Conservation (phyloP, 352 stramenopile genomes). For the Pythium coloratum region DNA sequence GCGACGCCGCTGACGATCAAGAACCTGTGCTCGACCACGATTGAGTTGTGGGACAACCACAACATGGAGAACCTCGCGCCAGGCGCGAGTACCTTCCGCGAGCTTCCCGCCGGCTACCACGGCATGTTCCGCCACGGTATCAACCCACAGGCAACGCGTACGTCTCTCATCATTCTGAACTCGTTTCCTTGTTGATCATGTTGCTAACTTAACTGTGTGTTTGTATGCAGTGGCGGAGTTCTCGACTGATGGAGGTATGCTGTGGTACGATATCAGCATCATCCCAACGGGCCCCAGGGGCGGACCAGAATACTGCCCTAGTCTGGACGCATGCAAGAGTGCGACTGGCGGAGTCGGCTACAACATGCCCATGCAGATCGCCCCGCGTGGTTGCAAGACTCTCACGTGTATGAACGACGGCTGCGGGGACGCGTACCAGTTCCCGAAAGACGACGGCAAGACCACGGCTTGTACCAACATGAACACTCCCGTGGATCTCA, state of each 20-base stretch:
- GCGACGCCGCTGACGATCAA: conserved; percentile 39
- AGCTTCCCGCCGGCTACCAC: conserved; percentile 13
- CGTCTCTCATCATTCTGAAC: conserved; percentile 5
- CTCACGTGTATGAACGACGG: conserved; percentile 57
- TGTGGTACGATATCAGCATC: conserved; percentile 81
- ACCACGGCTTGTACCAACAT: conserved; percentile 48
- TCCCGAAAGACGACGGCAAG: conserved; percentile 69
- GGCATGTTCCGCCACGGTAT: conserved; percentile 49
- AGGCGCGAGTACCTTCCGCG: conserved; percentile 36
- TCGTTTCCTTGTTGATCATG: not conserved
- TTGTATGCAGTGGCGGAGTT: conserved; percentile 59
- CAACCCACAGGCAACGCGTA: conserved; percentile 44
- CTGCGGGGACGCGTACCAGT: conserved; percentile 68
- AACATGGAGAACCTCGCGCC: conserved; percentile 36
- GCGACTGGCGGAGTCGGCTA: conserved; percentile 60
- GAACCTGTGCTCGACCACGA: conserved; percentile 46
- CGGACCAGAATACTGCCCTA: conserved; percentile 53
- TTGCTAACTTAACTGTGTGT: not conserved
- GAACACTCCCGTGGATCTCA: conserved; percentile 42
- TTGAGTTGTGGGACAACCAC: conserved; percentile 54
- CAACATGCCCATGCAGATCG: conserved; percentile 74
- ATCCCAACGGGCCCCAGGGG: conserved; percentile 63
- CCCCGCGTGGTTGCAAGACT: conserved; percentile 39
- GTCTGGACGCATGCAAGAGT: conserved; percentile 50
- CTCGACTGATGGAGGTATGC: conserved; percentile 45